These are phyloP conservation scores for Saitozyma podzolica DNA, from an alignment of 768 basidiomycete species.

Conservation along the genomic window DNA sequence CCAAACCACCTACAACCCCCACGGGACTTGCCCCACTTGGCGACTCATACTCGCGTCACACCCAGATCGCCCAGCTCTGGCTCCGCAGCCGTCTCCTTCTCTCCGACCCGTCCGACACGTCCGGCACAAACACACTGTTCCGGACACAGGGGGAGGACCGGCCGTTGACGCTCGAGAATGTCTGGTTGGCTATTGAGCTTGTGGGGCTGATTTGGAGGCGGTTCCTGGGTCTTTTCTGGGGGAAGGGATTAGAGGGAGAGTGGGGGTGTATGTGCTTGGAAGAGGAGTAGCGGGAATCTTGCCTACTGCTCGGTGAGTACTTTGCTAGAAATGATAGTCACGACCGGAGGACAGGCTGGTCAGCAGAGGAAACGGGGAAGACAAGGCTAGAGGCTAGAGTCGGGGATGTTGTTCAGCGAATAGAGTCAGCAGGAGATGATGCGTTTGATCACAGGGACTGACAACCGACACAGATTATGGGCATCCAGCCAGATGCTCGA, in stretches of 20 bases:
- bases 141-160: slow-evolving; percentile 27
- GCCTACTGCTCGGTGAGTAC: slow-evolving; percentile 24
- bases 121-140: not conserved
- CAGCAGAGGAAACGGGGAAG: too few relatives aligned
- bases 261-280: slow-evolving; percentile 17
- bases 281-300: slow-evolving; percentile 25
- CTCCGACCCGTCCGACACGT: too few relatives aligned
- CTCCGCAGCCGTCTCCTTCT: not conserved
- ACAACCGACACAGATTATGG: slow-evolving; percentile 17
- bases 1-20: too few relatives aligned
- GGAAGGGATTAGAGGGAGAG: slow-evolving; percentile 8
- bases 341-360: too few relatives aligned
- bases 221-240: slow-evolving; percentile 21
- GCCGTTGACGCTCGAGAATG: slow-evolving; percentile 19
- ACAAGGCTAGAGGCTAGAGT: too few relatives aligned
- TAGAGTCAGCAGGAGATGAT: too few relatives aligned
- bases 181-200: slow-evolving; percentile 22
- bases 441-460: too few relatives aligned
- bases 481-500: slow-evolving; percentile 29
- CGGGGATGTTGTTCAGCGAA: too few relatives aligned
- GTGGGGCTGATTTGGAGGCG: slow-evolving; percentile 15
- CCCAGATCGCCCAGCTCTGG: not conserved
- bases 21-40: too few relatives aligned
- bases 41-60: not conserved
- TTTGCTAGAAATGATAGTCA: not conserved